These are phyloP conservation scores for Tetrapisispora pingtungensis DNA, from an alignment of 805 yeast genomes.

Conservation along the genomic window DNA sequence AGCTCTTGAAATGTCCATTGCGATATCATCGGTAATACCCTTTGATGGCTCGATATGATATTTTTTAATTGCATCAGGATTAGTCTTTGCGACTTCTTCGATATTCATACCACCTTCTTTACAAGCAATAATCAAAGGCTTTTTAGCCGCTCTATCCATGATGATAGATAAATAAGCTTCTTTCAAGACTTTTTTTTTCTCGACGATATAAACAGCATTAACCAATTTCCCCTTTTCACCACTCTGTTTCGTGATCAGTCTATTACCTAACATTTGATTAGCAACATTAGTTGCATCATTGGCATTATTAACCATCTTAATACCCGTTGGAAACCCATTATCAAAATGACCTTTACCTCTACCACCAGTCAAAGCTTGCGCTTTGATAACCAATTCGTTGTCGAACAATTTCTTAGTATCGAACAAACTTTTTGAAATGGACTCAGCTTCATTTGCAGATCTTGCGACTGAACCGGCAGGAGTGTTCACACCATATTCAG, in stretches of 20 bases:
- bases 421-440: constrained; percentile 61
- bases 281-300: constrained; percentile 83
- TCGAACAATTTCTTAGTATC: constrained; percentile 41
- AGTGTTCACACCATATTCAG: constrained; percentile 76
- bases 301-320: constrained; percentile 74
- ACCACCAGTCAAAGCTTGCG: constrained; percentile 98
- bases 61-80: constrained; percentile 86
- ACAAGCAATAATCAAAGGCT: constrained; percentile 90
- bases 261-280: constrained; percentile 81
- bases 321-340: constrained; percentile 94
- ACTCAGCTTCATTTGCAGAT: constrained; percentile 79
- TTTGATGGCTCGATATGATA: constrained; percentile 62
- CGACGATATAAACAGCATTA: constrained; percentile 90
- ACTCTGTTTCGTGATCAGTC: constrained; percentile 94
- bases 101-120: constrained; percentile 99
- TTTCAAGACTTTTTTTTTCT: constrained; percentile 85
- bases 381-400: constrained; percentile 83
- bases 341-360: constrained; percentile 98
- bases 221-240: constrained; percentile 97
- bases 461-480: constrained; percentile 89
- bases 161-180: constrained; percentile 94
- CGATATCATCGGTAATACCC: constrained; percentile 74
- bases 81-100: constrained; percentile 91
- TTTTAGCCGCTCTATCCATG: constrained; percentile 85
- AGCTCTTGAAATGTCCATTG: constrained; percentile 63